These are phyloP conservation scores for Thecaphora frezii DNA, from an alignment of 1,284 basidiomycete species.

Conservation along the genomic window DNA sequence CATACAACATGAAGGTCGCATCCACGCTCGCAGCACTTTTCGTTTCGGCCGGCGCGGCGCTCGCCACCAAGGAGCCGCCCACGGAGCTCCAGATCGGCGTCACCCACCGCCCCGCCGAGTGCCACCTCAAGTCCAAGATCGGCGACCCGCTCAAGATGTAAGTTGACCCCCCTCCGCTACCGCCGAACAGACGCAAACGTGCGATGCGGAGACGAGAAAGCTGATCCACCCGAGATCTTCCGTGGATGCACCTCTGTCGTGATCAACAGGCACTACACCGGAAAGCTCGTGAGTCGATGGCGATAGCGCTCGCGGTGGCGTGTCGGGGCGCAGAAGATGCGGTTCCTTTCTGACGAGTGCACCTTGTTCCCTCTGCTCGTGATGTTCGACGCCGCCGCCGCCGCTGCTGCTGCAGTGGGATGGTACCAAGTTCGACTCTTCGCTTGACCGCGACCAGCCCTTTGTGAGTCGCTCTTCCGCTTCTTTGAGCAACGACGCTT, in stretches of 20 bases:
- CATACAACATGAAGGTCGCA: slow-evolving; percentile 33
- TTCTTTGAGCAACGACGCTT: no score
- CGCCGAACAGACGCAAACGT: no score
- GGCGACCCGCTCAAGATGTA: slow-evolving; percentile 71
- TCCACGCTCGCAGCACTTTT: slow-evolving; percentile 14
- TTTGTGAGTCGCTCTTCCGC: slow-evolving; percentile 58
- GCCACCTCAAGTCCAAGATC: slow-evolving; percentile 66
- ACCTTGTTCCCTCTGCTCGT: no score
- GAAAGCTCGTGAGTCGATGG: slow-evolving; percentile 63
- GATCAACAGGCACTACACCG: slow-evolving; percentile 65
- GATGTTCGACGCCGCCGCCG: no score
- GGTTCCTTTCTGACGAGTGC: no score
- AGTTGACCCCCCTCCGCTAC: slow-evolving; percentile 6
- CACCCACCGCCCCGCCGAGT: slow-evolving; percentile 64
- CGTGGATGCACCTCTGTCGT: background rate
- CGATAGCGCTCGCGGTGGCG: background rate
- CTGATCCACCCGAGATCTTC: no score
- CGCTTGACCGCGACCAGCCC: slow-evolving; percentile 66
- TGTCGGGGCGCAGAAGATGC: background rate
- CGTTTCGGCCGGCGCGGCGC: slow-evolving; percentile 39
- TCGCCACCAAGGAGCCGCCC: slow-evolving; percentile 52
- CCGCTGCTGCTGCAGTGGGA: no score
- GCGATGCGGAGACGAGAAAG: no score
- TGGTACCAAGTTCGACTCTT: slow-evolving; percentile 80
- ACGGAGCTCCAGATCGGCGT: slow-evolving; percentile 57